These are phyloP conservation scores for Amaranthus tricolor DNA, from an alignment of 179 eudicot genomes.

Conservation along the genomic window DNA sequence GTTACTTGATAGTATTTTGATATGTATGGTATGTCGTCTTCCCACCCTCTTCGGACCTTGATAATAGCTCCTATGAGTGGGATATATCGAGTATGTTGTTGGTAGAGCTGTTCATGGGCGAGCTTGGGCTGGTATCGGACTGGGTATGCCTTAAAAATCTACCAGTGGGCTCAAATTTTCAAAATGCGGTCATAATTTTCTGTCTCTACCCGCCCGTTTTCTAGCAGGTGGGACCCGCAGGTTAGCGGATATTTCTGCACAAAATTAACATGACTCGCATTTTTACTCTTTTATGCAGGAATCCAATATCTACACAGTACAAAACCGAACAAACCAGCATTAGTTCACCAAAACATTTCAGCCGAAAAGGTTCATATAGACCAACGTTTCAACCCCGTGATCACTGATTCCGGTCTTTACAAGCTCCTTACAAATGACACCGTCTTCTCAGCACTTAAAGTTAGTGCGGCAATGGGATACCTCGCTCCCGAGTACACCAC, in stretches of 20 bases:
- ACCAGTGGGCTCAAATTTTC: too few relatives aligned
- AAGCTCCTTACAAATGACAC: constrained; percentile 81
- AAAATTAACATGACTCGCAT: background rate
- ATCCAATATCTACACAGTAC: constrained; percentile 64
- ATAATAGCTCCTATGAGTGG: too few relatives aligned
- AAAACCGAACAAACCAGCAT: constrained; percentile 56
- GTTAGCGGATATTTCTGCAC: background rate
- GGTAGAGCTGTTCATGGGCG: too few relatives aligned
- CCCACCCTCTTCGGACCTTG: too few relatives aligned
- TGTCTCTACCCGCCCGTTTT: too few relatives aligned
- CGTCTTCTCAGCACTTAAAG: constrained; percentile 75
- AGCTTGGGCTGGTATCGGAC: too few relatives aligned
- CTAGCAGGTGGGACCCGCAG: too few relatives aligned
- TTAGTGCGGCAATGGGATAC: constrained; percentile 97
- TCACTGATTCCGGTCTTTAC: constrained; percentile 71
- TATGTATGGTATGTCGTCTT: too few relatives aligned
- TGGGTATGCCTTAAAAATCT: too few relatives aligned
- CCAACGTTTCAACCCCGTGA: constrained; percentile 51
- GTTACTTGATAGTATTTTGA: too few relatives aligned
- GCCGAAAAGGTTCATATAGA: constrained; percentile 78
- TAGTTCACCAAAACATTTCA: constrained; percentile 81
- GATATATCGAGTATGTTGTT: too few relatives aligned
- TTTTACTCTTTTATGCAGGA: constrained; percentile 38
- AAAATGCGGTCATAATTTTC: too few relatives aligned
- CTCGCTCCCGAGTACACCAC: constrained; percentile 92